A percentile compares a stretch with the other conserved stretches of the same genome.
Evolutionary conservation across 2,329 filamentous ascomycete species (phyloP).

Genomic region (Cladophialophora exuberans): DNA sequence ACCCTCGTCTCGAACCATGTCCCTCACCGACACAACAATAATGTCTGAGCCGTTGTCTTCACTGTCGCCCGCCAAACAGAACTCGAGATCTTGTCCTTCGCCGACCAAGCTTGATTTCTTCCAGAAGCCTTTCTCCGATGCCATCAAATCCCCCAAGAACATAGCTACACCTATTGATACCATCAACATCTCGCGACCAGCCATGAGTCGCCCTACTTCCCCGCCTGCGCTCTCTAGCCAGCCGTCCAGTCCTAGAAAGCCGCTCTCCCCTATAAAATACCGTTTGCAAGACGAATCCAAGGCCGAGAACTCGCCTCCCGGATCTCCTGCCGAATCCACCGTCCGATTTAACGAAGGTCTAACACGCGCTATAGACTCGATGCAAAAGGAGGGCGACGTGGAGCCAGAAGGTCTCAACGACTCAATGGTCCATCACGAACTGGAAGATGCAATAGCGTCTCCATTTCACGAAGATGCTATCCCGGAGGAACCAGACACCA

Average conservation of each 20-base stretch:
- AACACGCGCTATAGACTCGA: slow-evolving; percentile 30
- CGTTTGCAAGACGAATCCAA: slow-evolving; percentile 29
- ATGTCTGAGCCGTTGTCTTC: slow-evolving; percentile 48
- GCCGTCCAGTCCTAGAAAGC: slow-evolving; percentile 31
- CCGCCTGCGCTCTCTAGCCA: slow-evolving; percentile 14
- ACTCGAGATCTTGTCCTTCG: slow-evolving; percentile 41
- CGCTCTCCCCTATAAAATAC: slow-evolving; percentile 34
- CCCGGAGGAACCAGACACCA: slow-evolving; percentile 29
- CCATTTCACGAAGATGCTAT: slow-evolving; percentile 19
- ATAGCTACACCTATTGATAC: slow-evolving; percentile 32
- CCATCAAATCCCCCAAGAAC: slow-evolving; percentile 18
- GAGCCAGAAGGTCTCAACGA: slow-evolving; percentile 34
- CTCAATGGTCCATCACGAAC: slow-evolving; percentile 27
- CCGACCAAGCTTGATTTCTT: slow-evolving; percentile 34
- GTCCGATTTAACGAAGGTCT: slow-evolving; percentile 36
- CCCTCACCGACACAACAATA: slow-evolving; percentile 23
- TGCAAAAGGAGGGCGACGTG: slow-evolving; percentile 44
- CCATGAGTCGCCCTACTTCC: slow-evolving; percentile 30
- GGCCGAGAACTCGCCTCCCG: slow-evolving; percentile 29
- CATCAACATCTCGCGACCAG: slow-evolving; percentile 31
- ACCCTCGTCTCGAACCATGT: slow-evolving; percentile 10
- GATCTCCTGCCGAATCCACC: slow-evolving; percentile 34
- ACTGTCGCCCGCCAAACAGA: slow-evolving; percentile 47
- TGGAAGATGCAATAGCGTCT: slow-evolving; percentile 15
- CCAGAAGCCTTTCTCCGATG: slow-evolving; percentile 27